Base-by-base conservation (phyloP, 2,329 filamentous ascomycete genomes). In the Chrysoporthe austroafricana region DNA sequence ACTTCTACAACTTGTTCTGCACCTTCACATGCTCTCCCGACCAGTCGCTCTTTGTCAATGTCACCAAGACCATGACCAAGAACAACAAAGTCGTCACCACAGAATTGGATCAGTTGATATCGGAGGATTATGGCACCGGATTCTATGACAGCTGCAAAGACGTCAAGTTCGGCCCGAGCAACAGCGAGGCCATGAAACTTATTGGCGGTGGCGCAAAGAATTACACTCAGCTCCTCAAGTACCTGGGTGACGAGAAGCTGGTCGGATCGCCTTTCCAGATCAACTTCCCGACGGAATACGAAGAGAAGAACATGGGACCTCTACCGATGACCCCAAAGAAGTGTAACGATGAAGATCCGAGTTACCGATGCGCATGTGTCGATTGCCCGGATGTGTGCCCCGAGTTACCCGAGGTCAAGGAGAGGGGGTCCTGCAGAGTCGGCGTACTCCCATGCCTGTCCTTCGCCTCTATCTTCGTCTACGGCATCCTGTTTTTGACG, bases 61-160 rank as follows among this genome's bases (percentile, higher is more conserved):
- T 99, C 56, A 98, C 96, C 13, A 81, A 89, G 64, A 91, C 90
- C 0, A 86, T 87, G 70, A 79, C 85, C 32, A 92, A 88, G 76
- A 81, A 79, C 57, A 84, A 81, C 48, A 88, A 88, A 72, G 77
- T 76, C 1, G 79, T 93, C n/a, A 94, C 97, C 16, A 93, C 91
- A 1, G 93, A 97, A 80, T 81, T 99, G 32, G 94, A 97, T 76
- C 95, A 97, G 75, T 82, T 98, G 6, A 89, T 97, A 73, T 93
- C 93, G 2, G 85, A 94, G 66, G 85, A 91, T 64, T 98, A 96
- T 77, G 94, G 93, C 56, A 85, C 87, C 9, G 94, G 92, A 1
- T 96, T 99, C 81, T 99, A 94, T 77, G 87, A 97, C 79, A 99
- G 96, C 80, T 99, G 96, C 83, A 98, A 98, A 80, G 94, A 99